Percentiles rank a stretch among this genome's conserved stretches.
These are phyloP conservation scores for Bolboschoenoplectus hybrid DNA, from an alignment of 202 grass and related monocot species.

Conservation along the genomic window DNA sequence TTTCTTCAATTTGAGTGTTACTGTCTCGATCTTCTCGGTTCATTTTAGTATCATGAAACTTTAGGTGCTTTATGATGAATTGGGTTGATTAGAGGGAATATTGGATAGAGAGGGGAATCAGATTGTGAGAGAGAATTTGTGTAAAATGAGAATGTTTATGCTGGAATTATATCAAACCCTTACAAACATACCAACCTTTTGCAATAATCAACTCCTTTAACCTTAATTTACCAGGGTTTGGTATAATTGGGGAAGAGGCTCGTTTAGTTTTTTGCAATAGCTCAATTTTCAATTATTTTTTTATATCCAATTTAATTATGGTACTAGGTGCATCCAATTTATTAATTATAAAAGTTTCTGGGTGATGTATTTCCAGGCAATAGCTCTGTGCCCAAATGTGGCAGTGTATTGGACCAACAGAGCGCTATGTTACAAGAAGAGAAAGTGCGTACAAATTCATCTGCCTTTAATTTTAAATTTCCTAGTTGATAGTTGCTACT, in stretches of 20 bases:
- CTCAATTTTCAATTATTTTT: background rate
- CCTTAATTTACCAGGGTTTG: background rate
- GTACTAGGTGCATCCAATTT: background rate
- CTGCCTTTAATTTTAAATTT: conserved; percentile 42
- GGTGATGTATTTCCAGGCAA: conserved; percentile 69
- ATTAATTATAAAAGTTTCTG: background rate
- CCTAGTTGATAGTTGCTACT: background rate
- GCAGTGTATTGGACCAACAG: conserved; percentile 88
- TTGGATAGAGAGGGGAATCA: background rate
- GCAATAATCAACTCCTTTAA: background rate
- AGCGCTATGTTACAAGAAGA: conserved; percentile 80
- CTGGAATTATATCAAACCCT: background rate
- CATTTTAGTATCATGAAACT: background rate
- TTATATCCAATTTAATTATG: background rate
- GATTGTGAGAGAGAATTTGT: background rate
- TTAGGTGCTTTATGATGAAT: background rate
- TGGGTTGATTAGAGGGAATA: background rate
- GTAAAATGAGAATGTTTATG: background rate
- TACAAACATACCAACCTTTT: background rate
- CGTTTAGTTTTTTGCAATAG: background rate
- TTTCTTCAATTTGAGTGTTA: background rate
- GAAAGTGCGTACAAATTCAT: conserved; percentile 62
- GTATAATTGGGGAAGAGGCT: background rate
- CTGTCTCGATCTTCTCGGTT: background rate
- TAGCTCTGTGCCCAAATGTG: conserved; percentile 71